phyloP scores from a whole-genome alignment of 495 filamentous ascomycete species.

The Aspergillus sclerotiicarbonarius region DNA sequence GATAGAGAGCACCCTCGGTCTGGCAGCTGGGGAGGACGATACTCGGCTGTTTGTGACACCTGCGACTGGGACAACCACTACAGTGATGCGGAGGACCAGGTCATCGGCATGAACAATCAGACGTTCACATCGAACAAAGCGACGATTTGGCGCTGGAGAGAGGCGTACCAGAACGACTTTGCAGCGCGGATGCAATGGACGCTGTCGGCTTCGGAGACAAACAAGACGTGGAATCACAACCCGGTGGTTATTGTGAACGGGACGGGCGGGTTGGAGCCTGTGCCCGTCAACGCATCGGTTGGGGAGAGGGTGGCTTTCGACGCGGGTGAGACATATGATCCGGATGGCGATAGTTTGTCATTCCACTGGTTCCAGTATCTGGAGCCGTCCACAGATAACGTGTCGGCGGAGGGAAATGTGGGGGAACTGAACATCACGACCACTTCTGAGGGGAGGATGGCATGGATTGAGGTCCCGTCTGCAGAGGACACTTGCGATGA shows the following conservation, averaged over 20 bases:
- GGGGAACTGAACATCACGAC: constrained; percentile 13
- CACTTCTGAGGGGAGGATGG: constrained; percentile 7
- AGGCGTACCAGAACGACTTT: constrained; percentile 46
- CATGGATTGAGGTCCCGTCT: constrained; percentile 27
- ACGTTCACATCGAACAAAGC: neutral
- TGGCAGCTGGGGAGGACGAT: constrained; percentile 41
- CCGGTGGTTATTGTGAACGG: constrained; percentile 41
- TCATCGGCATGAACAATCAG: neutral
- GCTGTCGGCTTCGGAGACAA: constrained; percentile 17
- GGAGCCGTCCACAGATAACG: constrained; percentile 35
- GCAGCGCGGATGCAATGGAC: constrained; percentile 47
- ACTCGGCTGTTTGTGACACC: constrained; percentile 10
- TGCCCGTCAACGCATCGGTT: constrained; percentile 27
- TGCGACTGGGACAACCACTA: constrained; percentile 1
- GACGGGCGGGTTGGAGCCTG: constrained; percentile 20
- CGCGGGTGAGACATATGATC: constrained; percentile 35
- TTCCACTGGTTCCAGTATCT: constrained; percentile 43
- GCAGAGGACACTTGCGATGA: constrained; percentile 24
- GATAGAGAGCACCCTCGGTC: constrained; percentile 36
- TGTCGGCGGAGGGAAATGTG: constrained; percentile 28
- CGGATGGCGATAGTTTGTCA: constrained; percentile 31
- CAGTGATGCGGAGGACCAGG: constrained; percentile 2
- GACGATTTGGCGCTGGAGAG: constrained; percentile 41
- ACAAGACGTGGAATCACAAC: constrained; percentile 30
- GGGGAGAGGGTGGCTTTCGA: constrained; percentile 30